These are phyloP conservation scores for Myxozyma neotropica DNA, from an alignment of 805 yeast genomes.

Conservation along the genomic window DNA sequence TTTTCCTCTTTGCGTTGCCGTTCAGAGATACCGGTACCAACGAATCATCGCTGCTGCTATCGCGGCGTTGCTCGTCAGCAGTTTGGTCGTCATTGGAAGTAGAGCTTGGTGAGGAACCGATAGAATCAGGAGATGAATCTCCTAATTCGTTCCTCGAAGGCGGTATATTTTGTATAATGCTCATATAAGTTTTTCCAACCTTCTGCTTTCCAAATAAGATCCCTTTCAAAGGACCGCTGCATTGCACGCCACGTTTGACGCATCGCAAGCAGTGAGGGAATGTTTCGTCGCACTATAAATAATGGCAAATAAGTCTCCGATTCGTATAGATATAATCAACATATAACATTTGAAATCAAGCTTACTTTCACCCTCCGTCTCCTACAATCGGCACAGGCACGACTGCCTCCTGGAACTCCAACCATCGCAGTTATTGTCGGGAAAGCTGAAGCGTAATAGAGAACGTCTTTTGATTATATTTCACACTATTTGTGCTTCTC, in stretches of 20 bases:
- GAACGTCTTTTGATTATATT: no score
- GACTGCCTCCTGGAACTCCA: slow-evolving; percentile 8
- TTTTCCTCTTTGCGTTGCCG: background rate
- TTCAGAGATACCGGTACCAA: no score
- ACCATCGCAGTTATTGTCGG: background rate
- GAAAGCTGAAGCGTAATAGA: no score
- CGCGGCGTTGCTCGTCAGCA: no score
- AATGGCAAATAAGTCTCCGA: background rate
- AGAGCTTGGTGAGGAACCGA: no score
- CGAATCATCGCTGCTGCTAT: no score
- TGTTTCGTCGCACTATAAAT: background rate
- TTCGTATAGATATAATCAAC: background rate
- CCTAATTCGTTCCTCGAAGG: no score
- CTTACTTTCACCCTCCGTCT: background rate
- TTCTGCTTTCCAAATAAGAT: background rate
- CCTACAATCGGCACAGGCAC: slow-evolving; percentile 1
- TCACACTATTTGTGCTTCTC: no score
- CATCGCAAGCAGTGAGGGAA: slow-evolving; percentile 1
- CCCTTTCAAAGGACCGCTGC: background rate
- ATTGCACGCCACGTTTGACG: background rate
- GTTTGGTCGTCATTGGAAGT: no score
- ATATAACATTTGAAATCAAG: background rate
- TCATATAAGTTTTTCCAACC: background rate
- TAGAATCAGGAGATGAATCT: no score
- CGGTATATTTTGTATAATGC: no score